Evolutionary conservation across 1,139 yeast species (phyloP).

Genomic region (Suhomyces guaymorum): DNA sequence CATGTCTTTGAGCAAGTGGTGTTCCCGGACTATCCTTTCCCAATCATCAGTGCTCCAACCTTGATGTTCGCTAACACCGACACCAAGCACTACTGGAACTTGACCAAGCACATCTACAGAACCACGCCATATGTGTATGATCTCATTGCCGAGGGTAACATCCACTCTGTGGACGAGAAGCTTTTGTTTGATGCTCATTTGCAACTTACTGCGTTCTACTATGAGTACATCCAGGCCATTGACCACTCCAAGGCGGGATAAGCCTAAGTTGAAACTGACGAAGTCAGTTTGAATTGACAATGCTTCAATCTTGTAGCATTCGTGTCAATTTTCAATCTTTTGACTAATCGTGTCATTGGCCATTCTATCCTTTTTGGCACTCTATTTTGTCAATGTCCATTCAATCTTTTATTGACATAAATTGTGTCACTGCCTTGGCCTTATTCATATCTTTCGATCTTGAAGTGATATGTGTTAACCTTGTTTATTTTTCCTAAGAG

Average conservation of each 20-base stretch:
- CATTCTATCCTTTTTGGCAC: no score
- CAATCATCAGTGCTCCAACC: conserved; percentile 61
- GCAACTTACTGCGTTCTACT: conserved; percentile 44
- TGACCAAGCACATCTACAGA: conserved; percentile 74
- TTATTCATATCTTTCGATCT: no score
- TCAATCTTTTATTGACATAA: no score
- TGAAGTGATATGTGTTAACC: no score
- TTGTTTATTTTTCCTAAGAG: no score
- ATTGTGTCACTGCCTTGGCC: no score
- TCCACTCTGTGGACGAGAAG: conserved; percentile 47
- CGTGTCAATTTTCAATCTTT: no score
- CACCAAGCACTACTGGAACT: conserved; percentile 73
- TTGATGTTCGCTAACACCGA: conserved; percentile 84
- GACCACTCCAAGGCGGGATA: conserved; percentile 12
- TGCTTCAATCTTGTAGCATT: no score
- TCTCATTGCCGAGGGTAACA: conserved; percentile 21
- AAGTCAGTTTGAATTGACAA: no score
- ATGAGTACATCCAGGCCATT: conserved; percentile 33
- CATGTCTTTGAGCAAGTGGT: conserved; percentile 47
- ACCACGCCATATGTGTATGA: conserved; percentile 47
- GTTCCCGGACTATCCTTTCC: conserved; percentile 33
- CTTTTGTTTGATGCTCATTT: conserved; percentile 39
- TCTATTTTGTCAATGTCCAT: no score
- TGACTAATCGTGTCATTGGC: no score
- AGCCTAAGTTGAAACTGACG: background rate